phyloP scores from a whole-genome alignment of 129 eudicot species.

The Chrysanthemum lavandulifolium region DNA sequence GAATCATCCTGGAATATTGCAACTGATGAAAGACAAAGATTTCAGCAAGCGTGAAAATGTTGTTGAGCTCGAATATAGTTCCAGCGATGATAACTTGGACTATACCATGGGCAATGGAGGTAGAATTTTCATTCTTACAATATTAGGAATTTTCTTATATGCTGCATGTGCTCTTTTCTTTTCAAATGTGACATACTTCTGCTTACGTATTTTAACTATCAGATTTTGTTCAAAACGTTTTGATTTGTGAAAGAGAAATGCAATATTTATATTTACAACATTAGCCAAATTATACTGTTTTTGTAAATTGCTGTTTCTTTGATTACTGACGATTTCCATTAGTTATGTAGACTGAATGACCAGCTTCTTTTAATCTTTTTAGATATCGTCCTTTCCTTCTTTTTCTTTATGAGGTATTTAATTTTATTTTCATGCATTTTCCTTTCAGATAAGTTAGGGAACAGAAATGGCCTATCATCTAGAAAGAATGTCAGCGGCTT shows the following conservation, averaged over 20 bases:
- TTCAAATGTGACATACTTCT: too few relatives aligned
- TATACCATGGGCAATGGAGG: slow-evolving; percentile 66
- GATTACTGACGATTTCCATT: too few relatives aligned
- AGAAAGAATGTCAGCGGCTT: slow-evolving; percentile 61
- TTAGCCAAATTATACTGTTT: not conserved
- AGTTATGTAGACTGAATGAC: too few relatives aligned
- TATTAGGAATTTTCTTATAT: not conserved
- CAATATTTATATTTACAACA: not conserved
- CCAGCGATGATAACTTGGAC: slow-evolving; percentile 84
- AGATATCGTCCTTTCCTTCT: too few relatives aligned
- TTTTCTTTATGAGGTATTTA: not conserved
- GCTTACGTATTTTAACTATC: too few relatives aligned
- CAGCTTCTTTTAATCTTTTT: too few relatives aligned
- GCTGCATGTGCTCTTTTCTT: too few relatives aligned
- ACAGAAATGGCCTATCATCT: slow-evolving; percentile 36
- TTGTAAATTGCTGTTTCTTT: too few relatives aligned
- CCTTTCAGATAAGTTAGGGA: slow-evolving; percentile 56
- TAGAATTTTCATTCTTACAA: slow-evolving; percentile 24
- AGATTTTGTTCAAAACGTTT: too few relatives aligned
- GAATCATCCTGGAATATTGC: slow-evolving; percentile 97
- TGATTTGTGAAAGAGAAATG: not conserved
- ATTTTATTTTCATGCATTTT: slow-evolving; percentile 16
- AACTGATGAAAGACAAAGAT: slow-evolving; percentile 68
- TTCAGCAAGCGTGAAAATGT: slow-evolving; percentile 60
- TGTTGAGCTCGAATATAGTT: slow-evolving; percentile 77